Evolutionary conservation across 768 basidiomycete species (phyloP), one percentile per base, ranked within the genome.

Genomic region (Chalciporus sphaerocephalus): DNA sequence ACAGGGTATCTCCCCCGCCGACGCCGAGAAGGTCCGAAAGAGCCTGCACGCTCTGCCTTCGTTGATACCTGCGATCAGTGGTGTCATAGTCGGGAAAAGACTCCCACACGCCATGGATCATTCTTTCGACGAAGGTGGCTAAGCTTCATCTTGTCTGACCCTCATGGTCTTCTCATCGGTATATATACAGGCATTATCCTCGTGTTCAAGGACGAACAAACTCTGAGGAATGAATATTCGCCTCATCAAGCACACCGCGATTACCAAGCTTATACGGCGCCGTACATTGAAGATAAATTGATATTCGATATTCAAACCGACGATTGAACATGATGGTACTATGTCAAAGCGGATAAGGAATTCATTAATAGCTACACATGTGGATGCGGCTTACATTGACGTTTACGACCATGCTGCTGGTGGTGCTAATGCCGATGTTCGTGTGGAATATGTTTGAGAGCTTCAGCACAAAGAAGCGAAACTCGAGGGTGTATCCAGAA

Each of bases 91-190:
- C 1, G 60, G 61, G 6, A 38, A 23, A 5, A 58, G 23, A 24
- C 22, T 60, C 32, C 50, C 35, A 17, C 55, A 63, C 30, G 45
- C 47, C 7, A 15, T 57, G 20, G 55, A 53, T 30, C 63, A 45
- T 7, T 55, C 50, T 39, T 65, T 38, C 34, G 58, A 60, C 37
- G 44, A 52, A 47, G 60, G 62, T 65, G 16, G 12, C 8, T 6
- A 45, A n/a, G n/a, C n/a, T n/a, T n/a, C n/a, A n/a, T n/a, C n/a
- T n/a, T n/a, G n/a, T n/a, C n/a, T n/a, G n/a, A n/a, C n/a, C n/a
- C n/a, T n/a, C 36, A 12, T 37, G 11, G 16, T n/a, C 8, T 27
- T 11, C 11, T 33, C 7, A 3, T 12, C 13, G n/a, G n/a, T n/a
- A 34, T 22, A 10, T 18, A 12, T 20, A 11, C 32, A 64, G 60